Evolutionary conservation across 805 yeast genomes (phyloP).

Genomic region (Lipomyces oligophaga): DNA sequence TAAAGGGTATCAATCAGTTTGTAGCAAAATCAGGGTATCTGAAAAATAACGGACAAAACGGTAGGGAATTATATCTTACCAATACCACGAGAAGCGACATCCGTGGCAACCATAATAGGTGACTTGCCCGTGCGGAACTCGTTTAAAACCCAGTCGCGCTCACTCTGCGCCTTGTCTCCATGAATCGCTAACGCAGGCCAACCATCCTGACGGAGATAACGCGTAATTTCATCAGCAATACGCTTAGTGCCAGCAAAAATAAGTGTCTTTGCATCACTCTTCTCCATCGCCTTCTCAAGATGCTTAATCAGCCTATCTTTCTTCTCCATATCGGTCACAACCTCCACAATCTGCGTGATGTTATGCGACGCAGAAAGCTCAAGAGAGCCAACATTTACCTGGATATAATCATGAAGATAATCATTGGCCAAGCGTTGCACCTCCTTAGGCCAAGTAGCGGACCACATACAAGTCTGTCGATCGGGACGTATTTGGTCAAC

Average conservation of each 20-base stretch:
- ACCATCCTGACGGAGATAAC: constrained; percentile 89
- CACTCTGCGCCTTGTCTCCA: constrained; percentile 96
- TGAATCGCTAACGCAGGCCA: constrained; percentile 99
- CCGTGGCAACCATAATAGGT: constrained; percentile 98
- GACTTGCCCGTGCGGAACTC: constrained; percentile 91
- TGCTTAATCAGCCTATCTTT: constrained; percentile 82
- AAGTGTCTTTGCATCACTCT: constrained; percentile 67
- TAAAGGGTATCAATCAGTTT: too few species aligned
- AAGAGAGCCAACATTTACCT: constrained; percentile 88
- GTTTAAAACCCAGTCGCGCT: constrained; percentile 96
- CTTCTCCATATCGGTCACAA: constrained; percentile 87
- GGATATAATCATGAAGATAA: constrained; percentile 87
- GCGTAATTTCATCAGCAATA: constrained; percentile 93
- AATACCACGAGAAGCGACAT: constrained; percentile 99
- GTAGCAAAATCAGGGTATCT: constrained; percentile 8
- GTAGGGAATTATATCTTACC: constrained; percentile 55
- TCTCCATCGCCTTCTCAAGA: constrained; percentile 71
- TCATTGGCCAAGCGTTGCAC: constrained; percentile 91
- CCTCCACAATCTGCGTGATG: constrained; percentile 86
- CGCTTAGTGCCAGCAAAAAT: constrained; percentile 96
- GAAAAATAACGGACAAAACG: neutral
- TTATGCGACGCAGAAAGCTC: constrained; percentile 96
- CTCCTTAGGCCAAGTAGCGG: constrained; percentile 99
- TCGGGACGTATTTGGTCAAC: constrained; percentile 95
- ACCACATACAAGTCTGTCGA: constrained; percentile 99